phyloP scores from a whole-genome alignment of 164 flowering plant genomes.

The Kingdonia uniflora region DNA sequence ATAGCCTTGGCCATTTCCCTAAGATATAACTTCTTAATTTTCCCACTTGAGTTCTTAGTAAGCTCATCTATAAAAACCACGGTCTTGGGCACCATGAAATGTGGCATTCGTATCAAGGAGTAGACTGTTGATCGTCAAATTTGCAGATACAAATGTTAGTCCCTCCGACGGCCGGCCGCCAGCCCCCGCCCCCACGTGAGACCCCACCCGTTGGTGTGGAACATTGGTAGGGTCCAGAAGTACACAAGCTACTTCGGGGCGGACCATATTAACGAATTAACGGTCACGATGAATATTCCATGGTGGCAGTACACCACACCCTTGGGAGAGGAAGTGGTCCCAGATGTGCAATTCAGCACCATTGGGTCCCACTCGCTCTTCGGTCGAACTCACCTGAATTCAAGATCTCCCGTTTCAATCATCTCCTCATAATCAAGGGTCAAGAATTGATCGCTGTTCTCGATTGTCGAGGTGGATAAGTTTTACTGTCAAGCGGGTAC shows the following conservation, averaged over 20 bases:
- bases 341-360: constrained; percentile 41
- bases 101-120: constrained; percentile 4
- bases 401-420: constrained; percentile 23
- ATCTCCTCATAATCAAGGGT: constrained; percentile 20
- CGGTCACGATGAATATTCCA: constrained; percentile 17
- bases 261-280: constrained; percentile 24
- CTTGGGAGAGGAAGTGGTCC: constrained; percentile 46
- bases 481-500: not conserved
- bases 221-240: constrained; percentile 51
- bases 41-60: not conserved
- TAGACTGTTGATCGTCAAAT: constrained; percentile 23
- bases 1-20: no score
- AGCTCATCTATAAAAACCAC: not conserved
- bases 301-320: constrained; percentile 51
- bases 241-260: constrained; percentile 26
- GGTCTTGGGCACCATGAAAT: not conserved
- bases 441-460: not conserved
- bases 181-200: constrained; percentile 40
- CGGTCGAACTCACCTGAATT: constrained; percentile 28
- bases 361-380: constrained; percentile 36
- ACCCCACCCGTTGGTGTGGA: constrained; percentile 53
- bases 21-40: not conserved
- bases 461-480: constrained; percentile 5
- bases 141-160: constrained; percentile 41
- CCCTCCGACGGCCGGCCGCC: constrained; percentile 44